Base-by-base conservation (phyloP, 1,284 basidiomycete species). In the Meripilus lineatus region DNA sequence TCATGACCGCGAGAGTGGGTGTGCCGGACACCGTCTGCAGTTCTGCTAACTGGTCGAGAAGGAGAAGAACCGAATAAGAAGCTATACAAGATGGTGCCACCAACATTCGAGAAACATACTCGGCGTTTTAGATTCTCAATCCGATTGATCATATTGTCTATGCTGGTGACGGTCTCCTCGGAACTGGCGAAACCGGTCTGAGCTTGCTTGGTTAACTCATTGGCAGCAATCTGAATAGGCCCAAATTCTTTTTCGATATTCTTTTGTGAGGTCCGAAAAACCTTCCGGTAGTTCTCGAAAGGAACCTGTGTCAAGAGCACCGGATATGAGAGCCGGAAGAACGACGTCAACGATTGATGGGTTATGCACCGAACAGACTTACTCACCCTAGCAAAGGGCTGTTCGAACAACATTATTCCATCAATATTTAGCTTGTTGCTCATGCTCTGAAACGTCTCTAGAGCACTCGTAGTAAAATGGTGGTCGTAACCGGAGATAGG, bases 371-470 rank as follows among this genome's bases (percentile, higher is more conserved):
- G n/a, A n/a, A n/a, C n/a, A n/a, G n/a, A n/a, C n/a, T n/a, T n/a
- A 62, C 76, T 54, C 53, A 89, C 87, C 53, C 81, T 72, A n/a
- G 78, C 79, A 58, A 93, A 89, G 0, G 90, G 89, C 56, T 93
- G 88, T 63, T 94, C 91, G 49, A 94, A 86, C 42, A 93, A 75
- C 53, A 93, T 69, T n/a, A 86, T 72, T 1, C 88, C 89, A 41
- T 93, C 90, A 5, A 74, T 55, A 52, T 84, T 86, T 38, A 84
- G 58, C 55, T 80, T 84, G 55, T 52, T 66, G 36, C 57, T 55
- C n/a, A n/a, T n/a, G n/a, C n/a, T n/a, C n/a, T n/a, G n/a, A n/a
- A n/a, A n/a, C n/a, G n/a, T n/a, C n/a, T n/a, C n/a, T n/a, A n/a
- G n/a, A n/a, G n/a, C n/a, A n/a, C n/a, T n/a, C n/a, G n/a, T n/a